phyloP scores from a whole-genome alignment of 805 yeast species.

The Saccharomycopsis vini region DNA sequence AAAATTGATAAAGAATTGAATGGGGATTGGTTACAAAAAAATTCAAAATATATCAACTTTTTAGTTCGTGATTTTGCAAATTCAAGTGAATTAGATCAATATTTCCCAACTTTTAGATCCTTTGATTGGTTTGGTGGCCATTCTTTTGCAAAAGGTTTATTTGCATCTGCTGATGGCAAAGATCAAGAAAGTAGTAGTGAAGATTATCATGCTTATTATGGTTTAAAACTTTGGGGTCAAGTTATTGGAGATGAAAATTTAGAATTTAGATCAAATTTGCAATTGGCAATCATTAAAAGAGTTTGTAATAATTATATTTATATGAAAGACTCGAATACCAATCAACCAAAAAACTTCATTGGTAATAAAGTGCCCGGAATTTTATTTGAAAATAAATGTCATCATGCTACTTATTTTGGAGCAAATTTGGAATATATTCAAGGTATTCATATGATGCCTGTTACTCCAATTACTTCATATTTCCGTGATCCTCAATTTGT shows the following conservation, averaged over 20 bases:
- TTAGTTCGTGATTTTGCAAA: slow-evolving; percentile 62
- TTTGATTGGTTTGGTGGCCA: slow-evolving; percentile 76
- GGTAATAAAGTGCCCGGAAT: slow-evolving; percentile 67
- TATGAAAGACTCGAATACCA: slow-evolving; percentile 41
- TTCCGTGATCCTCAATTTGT: slow-evolving; percentile 47
- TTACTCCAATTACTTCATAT: slow-evolving; percentile 58
- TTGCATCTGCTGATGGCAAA: slow-evolving; percentile 64
- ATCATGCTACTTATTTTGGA: slow-evolving; percentile 70
- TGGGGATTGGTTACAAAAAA: slow-evolving; percentile 43
- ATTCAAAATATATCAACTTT: slow-evolving; percentile 44
- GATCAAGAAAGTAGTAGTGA: slow-evolving; percentile 70
- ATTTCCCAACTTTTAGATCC: slow-evolving; percentile 57
- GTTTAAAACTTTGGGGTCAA: slow-evolving; percentile 56
- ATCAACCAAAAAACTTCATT: slow-evolving; percentile 48
- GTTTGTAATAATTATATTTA: slow-evolving; percentile 37
- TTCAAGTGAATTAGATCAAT: slow-evolving; percentile 43
- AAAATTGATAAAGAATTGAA: slow-evolving; percentile 41
- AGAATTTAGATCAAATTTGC: slow-evolving; percentile 47
- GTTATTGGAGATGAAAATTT: slow-evolving; percentile 44
- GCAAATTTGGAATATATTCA: slow-evolving; percentile 65
- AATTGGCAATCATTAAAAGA: slow-evolving; percentile 48
- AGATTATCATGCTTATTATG: slow-evolving; percentile 65
- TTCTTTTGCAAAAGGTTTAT: slow-evolving; percentile 71
- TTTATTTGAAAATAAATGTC: slow-evolving; percentile 62
- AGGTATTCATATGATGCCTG: slow-evolving; percentile 71